phyloP scores from a whole-genome alignment of 116 monocot genomes.

The Trichopus zeylanicus region DNA sequence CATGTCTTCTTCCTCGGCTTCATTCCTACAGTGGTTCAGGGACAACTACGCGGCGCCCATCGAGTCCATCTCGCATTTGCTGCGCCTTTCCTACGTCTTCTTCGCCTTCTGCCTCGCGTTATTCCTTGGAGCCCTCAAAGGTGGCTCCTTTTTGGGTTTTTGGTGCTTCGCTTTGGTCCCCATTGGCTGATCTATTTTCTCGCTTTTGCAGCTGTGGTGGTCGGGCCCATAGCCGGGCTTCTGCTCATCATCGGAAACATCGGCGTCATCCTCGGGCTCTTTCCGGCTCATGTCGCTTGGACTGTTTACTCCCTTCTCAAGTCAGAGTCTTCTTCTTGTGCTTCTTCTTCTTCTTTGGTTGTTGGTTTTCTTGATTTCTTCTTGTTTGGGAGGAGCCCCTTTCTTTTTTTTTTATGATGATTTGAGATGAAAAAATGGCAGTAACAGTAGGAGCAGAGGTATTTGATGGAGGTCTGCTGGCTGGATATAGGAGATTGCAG shows the following conservation, averaged over 20 bases:
- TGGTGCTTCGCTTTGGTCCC: neutral
- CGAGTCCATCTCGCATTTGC: slow-evolving; percentile 12
- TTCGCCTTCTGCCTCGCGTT: slow-evolving; percentile 66
- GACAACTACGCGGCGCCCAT: slow-evolving; percentile 30
- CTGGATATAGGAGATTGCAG: too few relatives aligned
- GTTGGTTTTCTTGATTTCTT: neutral
- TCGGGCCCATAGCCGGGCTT: slow-evolving; percentile 70
- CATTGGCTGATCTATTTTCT: neutral
- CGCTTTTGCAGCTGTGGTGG: slow-evolving; percentile 45
- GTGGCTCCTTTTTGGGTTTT: slow-evolving; percentile 10
- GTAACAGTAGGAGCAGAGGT: too few relatives aligned
- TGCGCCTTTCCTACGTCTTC: slow-evolving; percentile 33
- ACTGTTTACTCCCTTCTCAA: slow-evolving; percentile 62
- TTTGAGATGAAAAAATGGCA: too few relatives aligned
- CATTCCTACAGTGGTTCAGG: slow-evolving; percentile 12
- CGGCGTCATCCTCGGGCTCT: slow-evolving; percentile 59
- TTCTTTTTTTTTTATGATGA: too few relatives aligned
- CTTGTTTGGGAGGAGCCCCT: neutral
- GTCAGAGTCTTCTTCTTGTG: slow-evolving; percentile 22
- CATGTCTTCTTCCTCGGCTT: neutral
- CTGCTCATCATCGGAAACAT: slow-evolving; percentile 67
- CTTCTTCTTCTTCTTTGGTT: neutral
- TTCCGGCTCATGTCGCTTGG: slow-evolving; percentile 81
- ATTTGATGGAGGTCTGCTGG: too few relatives aligned
- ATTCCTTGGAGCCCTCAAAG: slow-evolving; percentile 70